Conservation (phyloP, 2,329 filamentous ascomycete species). For the Pseudogymnoascus sp. region DNA sequence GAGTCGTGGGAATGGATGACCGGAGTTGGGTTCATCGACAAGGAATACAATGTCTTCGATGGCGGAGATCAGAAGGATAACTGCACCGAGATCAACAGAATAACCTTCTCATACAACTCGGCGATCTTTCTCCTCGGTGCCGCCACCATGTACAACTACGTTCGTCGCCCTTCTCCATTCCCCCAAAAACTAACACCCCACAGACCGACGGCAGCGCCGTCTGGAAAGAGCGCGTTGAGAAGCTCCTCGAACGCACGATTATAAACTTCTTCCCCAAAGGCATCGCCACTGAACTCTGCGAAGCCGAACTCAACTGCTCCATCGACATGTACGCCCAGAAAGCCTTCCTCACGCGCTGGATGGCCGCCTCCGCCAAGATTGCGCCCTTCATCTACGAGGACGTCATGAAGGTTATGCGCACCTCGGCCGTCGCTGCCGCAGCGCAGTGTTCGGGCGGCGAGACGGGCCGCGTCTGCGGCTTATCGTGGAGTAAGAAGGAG, state of each 20-base stretch:
- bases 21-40: constrained; percentile 47
- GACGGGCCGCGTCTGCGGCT: constrained; percentile 50
- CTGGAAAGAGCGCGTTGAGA: constrained; percentile 51
- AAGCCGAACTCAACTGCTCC: constrained; percentile 50
- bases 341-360: constrained; percentile 51
- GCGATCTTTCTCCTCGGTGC: constrained; percentile 56
- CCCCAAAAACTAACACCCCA: background rate
- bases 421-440: constrained; percentile 46
- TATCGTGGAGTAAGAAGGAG: constrained; percentile 46
- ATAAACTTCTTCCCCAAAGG: constrained; percentile 49
- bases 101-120: constrained; percentile 62
- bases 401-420: constrained; percentile 44
- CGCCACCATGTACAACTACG: constrained; percentile 39
- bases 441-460: constrained; percentile 48
- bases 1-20: constrained; percentile 62
- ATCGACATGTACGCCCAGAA: constrained; percentile 56
- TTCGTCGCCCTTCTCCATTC: constrained; percentile 24
- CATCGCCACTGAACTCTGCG: constrained; percentile 58
- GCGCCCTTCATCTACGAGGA: constrained; percentile 47
- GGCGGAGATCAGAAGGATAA: constrained; percentile 48
- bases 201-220: constrained; percentile 28
- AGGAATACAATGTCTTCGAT: constrained; percentile 47
- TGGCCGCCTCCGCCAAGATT: constrained; percentile 53
- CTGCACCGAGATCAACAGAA: constrained; percentile 49
- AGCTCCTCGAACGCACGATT: constrained; percentile 41